Evolutionary conservation across 805 yeast genomes (phyloP).

Genomic region (Wickerhamomyces silvicola): DNA sequence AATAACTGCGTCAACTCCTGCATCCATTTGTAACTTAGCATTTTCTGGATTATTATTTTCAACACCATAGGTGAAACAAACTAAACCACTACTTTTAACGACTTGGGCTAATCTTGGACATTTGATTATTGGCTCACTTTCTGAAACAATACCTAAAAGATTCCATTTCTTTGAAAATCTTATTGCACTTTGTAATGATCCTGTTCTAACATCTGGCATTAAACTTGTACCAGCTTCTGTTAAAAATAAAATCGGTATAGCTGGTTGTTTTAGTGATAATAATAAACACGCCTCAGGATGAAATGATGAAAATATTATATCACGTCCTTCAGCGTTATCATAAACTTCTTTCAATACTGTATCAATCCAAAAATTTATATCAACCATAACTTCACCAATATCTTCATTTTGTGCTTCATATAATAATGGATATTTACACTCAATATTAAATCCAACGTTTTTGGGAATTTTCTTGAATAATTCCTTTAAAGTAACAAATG

Average conservation of each 20-base stretch:
- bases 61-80: slow-evolving; percentile 87
- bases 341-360: slow-evolving; percentile 75
- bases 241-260: slow-evolving; percentile 82
- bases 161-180: slow-evolving; percentile 90
- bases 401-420: slow-evolving; percentile 88
- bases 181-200: slow-evolving; percentile 84
- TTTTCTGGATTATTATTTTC: slow-evolving; percentile 79
- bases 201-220: slow-evolving; percentile 90
- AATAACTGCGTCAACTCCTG: slow-evolving; percentile 98
- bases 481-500: slow-evolving; percentile 83
- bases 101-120: slow-evolving; percentile 87
- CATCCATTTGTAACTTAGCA: slow-evolving; percentile 79
- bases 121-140: slow-evolving; percentile 77
- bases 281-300: slow-evolving; percentile 89
- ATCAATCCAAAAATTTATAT: slow-evolving; percentile 83
- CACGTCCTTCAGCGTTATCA: slow-evolving; percentile 73
- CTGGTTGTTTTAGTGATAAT: slow-evolving; percentile 86
- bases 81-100: slow-evolving; percentile 87
- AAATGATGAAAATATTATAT: slow-evolving; percentile 85
- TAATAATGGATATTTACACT: slow-evolving; percentile 90
- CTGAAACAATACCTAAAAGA: slow-evolving; percentile 84
- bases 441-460: slow-evolving; percentile 88
- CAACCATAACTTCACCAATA: slow-evolving; percentile 78
- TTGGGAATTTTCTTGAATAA: slow-evolving; percentile 75
- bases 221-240: slow-evolving; percentile 79